Evolutionary conservation across 2,329 filamentous ascomycete genomes (phyloP), one percentile per base, ranked within the genome.

Genomic region (Penicillium sp.): DNA sequence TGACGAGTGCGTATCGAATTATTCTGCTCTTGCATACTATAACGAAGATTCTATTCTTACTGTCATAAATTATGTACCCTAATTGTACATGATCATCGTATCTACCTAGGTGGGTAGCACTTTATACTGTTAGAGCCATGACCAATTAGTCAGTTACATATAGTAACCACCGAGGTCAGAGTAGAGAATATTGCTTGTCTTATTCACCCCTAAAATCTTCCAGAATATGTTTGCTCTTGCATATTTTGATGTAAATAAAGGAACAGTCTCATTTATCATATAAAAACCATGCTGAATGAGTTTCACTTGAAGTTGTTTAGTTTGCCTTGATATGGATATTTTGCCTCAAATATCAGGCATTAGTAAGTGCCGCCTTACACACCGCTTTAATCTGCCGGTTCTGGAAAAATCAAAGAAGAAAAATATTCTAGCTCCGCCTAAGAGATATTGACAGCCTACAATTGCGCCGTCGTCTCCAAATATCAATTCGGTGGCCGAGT

Each of bases 301-400:
- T 30, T 29, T 39, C 2, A 16, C 23, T 19, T 5, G 11, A 27
- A 10, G 6, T n/a, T 7, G 18, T 30, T 7, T 23, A 8, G 16
- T 23, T 18, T 26, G 6, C 7, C 7, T 26, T 23, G 18, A 13
- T 4, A 8, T n/a, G 11, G 4, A 4, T 8, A 32, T 39, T 29
- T n/a, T 14, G 46, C 46, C 46, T 9, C 16, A 30, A 16, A 32
- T 8, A 23, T 47, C 39, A 61, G 53, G 61, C 45, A 51, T 11
- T 2, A 5, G 7, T 1, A 9, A 40, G 26, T 23, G 65, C 68
- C 68, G 68, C 66, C 52, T 26, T 32, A 2, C 14, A 48, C 62
- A 68, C 68, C 68, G 68, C 68, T 57, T 7, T 14, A 4, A 61
- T 68, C 60, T 71, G 68, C 68, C 66, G 51, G 38, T 40, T 16